These are phyloP conservation scores for Ilex asprella DNA, from an alignment of 257 asterid species.

Conservation along the genomic window DNA sequence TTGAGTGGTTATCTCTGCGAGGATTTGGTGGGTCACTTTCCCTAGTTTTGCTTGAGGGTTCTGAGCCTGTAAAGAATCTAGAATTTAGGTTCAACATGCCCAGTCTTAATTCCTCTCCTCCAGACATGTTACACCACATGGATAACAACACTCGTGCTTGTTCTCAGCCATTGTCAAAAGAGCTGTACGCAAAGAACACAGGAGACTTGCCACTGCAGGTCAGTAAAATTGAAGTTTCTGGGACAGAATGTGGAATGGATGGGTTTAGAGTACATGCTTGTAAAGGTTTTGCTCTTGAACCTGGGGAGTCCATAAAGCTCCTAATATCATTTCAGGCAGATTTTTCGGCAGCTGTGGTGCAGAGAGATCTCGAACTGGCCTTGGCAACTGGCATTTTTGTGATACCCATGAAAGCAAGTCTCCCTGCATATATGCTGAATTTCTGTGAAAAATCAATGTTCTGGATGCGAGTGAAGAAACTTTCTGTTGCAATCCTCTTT, in stretches of 20 bases:
- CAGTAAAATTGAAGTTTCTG: constrained; percentile 54
- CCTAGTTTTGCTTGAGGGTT: constrained; percentile 56
- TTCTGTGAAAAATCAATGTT: constrained; percentile 55
- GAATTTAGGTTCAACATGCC: constrained; percentile 56
- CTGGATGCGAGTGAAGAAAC: constrained; percentile 52
- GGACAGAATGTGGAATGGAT: constrained; percentile 62
- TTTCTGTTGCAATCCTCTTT: constrained; percentile 27
- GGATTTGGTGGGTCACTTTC: constrained; percentile 79
- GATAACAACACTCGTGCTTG: constrained; percentile 40
- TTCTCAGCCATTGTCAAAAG: constrained; percentile 47
- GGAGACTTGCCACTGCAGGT: constrained; percentile 83
- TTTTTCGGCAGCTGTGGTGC: constrained; percentile 54
- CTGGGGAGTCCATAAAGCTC: constrained; percentile 68
- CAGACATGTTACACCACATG: constrained; percentile 20
- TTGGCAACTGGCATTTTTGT: constrained; percentile 59
- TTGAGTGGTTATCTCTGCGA: constrained; percentile 71
- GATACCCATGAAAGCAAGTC: constrained; percentile 81
- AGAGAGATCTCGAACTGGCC: constrained; percentile 68
- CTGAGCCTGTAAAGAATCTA: constrained; percentile 46
- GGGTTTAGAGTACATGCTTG: constrained; percentile 64
- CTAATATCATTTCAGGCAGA: constrained; percentile 52
- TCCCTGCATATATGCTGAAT: constrained; percentile 46
- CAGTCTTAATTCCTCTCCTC: constrained; percentile 34
- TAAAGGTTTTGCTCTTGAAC: constrained; percentile 57
- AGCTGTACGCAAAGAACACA: constrained; percentile 62